Evolutionary conservation across 2,329 filamentous ascomycete genomes (phyloP).

Genomic region (Exophiala viscosa): DNA sequence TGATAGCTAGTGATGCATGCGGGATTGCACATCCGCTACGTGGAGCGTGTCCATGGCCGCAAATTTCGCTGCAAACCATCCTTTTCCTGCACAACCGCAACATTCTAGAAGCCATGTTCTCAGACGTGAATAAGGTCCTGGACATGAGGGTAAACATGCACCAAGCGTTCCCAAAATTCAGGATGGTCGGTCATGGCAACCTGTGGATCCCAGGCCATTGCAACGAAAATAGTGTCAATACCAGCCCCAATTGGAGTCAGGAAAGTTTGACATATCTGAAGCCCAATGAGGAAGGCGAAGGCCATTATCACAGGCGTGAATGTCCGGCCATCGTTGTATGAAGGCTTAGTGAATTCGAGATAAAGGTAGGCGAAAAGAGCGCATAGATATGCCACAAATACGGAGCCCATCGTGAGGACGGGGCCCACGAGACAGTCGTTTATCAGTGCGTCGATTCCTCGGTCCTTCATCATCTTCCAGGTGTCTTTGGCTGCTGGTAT

Average conservation of each 20-base stretch:
- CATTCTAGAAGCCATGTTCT: background rate
- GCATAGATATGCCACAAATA: constrained; percentile 79
- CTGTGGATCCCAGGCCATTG: constrained; percentile 60
- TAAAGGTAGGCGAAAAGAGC: constrained; percentile 84
- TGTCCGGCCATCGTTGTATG: constrained; percentile 64
- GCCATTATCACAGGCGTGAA: constrained; percentile 78
- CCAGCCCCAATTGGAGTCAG: constrained; percentile 82
- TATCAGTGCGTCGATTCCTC: constrained; percentile 83
- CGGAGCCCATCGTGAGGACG: constrained; percentile 69
- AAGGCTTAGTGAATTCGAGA: constrained; percentile 72
- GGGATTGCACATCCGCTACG: too few relatives aligned
- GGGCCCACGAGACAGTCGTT: constrained; percentile 81
- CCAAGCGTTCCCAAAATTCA: constrained; percentile 74
- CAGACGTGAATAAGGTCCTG: constrained; percentile 66
- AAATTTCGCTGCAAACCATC: background rate
- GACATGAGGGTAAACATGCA: constrained; percentile 77
- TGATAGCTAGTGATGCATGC: too few relatives aligned
- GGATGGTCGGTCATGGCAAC: constrained; percentile 77
- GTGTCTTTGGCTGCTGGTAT: constrained; percentile 83
- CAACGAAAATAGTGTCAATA: constrained; percentile 90
- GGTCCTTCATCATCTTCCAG: constrained; percentile 86
- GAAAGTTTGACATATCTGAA: constrained; percentile 87
- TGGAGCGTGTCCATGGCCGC: background rate
- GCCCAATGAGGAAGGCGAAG: constrained; percentile 81
- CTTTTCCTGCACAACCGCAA: background rate